Evolutionary conservation across 2,329 filamentous ascomycete genomes (phyloP), one percentile per base, ranked within the genome.

Genomic region (Orbilia oligospora): DNA sequence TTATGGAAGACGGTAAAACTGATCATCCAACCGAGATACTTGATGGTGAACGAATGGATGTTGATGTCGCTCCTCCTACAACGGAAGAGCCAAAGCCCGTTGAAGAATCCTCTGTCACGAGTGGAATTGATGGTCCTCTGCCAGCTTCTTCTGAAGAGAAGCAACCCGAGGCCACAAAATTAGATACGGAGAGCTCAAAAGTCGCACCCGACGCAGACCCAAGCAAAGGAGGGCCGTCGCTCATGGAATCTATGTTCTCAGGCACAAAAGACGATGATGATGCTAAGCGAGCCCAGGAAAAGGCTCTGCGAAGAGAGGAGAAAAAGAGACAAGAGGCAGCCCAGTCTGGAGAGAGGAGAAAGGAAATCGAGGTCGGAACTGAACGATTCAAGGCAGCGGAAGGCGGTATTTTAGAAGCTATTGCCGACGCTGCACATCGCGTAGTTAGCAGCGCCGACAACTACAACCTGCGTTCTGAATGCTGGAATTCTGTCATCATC

Each of bases 401-500:
- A 79, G 90, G 91, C 68, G 88, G 87, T 2, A 90, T 97, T 71
- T 88, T 98, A 51, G 93, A 97, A 83, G 90, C 90, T 71, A 93
- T 99, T 80, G 93, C 93, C 24, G 91, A 91, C 69, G 90, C 93
- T 46, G 91, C 98, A 80, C 94, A 97, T 84, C 90, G 91, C 73
- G 91, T 93, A 0, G 90, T 98, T 66, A 91, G 94, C 81, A 90
- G 90, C 41, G 93, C 97, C 24, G 91, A 93, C 55, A 94, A 97
- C 80, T 90, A 93, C 81, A 91, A 92, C 82, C 94, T 94, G 87
- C 90, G 96, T 53, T 91, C 92, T 41, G 88, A 92, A 41, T 91
- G 97, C 80, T 99, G 96, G 96, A 95, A 98, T 82, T 93, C 92
- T 78, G 85, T 99, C 66, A 91, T 97, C 81, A 92, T 99, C 70